phyloP scores from a whole-genome alignment of 345 rosid species.

The Noccaea caerulescens region DNA sequence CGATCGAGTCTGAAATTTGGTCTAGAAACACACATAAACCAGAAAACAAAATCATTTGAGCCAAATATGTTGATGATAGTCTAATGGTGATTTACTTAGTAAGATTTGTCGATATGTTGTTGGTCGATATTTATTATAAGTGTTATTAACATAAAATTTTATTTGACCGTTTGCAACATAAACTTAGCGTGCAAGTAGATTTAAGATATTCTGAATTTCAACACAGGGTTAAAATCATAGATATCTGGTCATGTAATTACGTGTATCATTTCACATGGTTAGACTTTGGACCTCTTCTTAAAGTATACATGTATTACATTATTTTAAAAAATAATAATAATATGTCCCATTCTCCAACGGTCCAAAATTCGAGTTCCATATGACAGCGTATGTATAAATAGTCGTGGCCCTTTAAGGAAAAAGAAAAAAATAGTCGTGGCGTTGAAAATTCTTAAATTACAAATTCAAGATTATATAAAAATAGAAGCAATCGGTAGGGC shows the following conservation, averaged over 20 bases:
- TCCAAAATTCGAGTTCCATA: conserved; percentile 30
- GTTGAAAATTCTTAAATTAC: conserved; percentile 31
- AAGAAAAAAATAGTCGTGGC: conserved; percentile 8
- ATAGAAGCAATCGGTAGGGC: conserved; percentile 11
- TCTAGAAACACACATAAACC: conserved; percentile 3
- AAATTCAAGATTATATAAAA: conserved; percentile 1
- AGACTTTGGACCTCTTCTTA: conserved; percentile 40
- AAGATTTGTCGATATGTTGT: not conserved
- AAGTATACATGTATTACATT: conserved; percentile 1
- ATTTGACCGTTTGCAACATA: not conserved
- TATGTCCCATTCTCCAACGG: conserved; percentile 34
- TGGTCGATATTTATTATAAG: too few species aligned
- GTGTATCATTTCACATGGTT: conserved; percentile 21
- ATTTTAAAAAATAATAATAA: not conserved
- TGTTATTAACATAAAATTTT: not conserved
- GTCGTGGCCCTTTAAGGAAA: not conserved
- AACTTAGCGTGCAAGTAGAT: not conserved
- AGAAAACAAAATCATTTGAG: conserved; percentile 4
- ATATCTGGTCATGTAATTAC: conserved; percentile 22
- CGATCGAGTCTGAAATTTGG: not conserved
- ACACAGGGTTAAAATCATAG: not conserved
- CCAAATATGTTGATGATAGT: not conserved
- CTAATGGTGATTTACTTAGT: not conserved
- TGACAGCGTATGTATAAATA: conserved; percentile 27
- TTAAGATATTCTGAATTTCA: not conserved